These are phyloP conservation scores for Tremella fuciformis DNA, from an alignment of 768 basidiomycete genomes.

Conservation along the genomic window DNA sequence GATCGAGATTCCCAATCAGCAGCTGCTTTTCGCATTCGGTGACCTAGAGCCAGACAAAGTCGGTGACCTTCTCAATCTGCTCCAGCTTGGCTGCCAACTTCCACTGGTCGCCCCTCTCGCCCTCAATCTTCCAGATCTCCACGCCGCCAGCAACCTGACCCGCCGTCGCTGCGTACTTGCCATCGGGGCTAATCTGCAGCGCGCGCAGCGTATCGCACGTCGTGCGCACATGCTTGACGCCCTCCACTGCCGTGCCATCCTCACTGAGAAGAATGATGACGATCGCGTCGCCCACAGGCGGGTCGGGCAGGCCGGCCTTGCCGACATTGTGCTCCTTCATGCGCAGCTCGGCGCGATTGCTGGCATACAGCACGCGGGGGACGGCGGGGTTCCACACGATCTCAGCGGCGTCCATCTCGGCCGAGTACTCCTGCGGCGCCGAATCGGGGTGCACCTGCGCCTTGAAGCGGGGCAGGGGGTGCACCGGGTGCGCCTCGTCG, in stretches of 20 bases:
- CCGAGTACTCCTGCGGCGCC: slow-evolving; percentile 15
- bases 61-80: slow-evolving; percentile 32
- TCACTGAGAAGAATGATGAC: slow-evolving; percentile 39
- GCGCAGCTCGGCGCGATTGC: slow-evolving; percentile 46
- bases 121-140: slow-evolving; percentile 42
- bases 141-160: slow-evolving; percentile 47
- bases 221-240: slow-evolving; percentile 37
- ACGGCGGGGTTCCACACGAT: slow-evolving; percentile 32
- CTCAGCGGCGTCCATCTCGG: slow-evolving; percentile 43
- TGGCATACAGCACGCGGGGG: slow-evolving; percentile 43
- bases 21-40: not conserved
- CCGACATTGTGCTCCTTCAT: slow-evolving; percentile 32
- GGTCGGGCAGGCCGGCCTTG: slow-evolving; percentile 9
- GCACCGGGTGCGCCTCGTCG: slow-evolving; percentile 18
- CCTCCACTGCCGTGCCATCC: slow-evolving; percentile 36
- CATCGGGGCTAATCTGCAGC: slow-evolving; percentile 45
- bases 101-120: slow-evolving; percentile 41
- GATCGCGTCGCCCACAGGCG: slow-evolving; percentile 40
- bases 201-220: slow-evolving; percentile 43
- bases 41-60: slow-evolving; percentile 31
- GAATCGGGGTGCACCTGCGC: slow-evolving; percentile 38
- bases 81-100: slow-evolving; percentile 45
- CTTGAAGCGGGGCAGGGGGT: slow-evolving; percentile 37
- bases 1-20: too few relatives aligned
- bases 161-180: slow-evolving; percentile 43